Conservation (phyloP, 805 yeast genomes). For the Teunomyces funiuensis region DNA sequence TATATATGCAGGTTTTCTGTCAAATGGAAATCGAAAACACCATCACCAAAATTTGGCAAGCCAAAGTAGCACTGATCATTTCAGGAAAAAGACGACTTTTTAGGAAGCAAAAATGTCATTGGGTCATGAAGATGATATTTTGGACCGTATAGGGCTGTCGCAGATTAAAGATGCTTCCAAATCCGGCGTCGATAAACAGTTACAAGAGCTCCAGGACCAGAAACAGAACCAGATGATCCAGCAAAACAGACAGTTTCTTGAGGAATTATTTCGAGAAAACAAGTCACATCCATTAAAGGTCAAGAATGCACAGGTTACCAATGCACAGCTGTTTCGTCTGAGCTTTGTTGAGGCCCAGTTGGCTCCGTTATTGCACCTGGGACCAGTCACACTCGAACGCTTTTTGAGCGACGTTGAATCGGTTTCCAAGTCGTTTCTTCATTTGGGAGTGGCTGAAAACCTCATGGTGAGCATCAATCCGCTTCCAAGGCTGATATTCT, state of each 20-base stretch:
- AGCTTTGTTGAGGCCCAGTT: slow-evolving; percentile 48
- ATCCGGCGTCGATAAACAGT: slow-evolving; percentile 22
- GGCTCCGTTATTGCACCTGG: slow-evolving; percentile 38
- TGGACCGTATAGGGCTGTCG: slow-evolving; percentile 20
- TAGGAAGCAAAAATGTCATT: slow-evolving; percentile 23
- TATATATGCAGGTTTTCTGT: slow-evolving; percentile 1
- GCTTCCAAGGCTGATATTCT: slow-evolving; percentile 18
- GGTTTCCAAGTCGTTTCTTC: slow-evolving; percentile 43
- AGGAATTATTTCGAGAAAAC: slow-evolving; percentile 32
- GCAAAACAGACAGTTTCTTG: slow-evolving; percentile 34
- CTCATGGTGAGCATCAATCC: slow-evolving; percentile 34
- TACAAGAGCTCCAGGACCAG: slow-evolving; percentile 22
- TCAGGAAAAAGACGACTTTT: too few relatives aligned
- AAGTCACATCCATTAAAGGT: slow-evolving; percentile 43
- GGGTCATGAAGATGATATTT: slow-evolving; percentile 32
- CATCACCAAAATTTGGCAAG: too few relatives aligned
- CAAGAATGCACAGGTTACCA: slow-evolving; percentile 47
- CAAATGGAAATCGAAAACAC: too few relatives aligned
- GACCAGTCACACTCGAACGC: slow-evolving; percentile 36
- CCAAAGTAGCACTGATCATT: too few relatives aligned
- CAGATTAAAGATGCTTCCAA: background rate
- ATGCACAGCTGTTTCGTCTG: slow-evolving; percentile 47
- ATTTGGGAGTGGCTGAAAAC: slow-evolving; percentile 44
- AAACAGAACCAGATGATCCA: slow-evolving; percentile 32
- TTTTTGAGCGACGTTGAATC: slow-evolving; percentile 43